A percentile compares a stretch with the other conserved stretches of the same genome.
Conservation (phyloP, 805 yeast genomes). For the Sungouiozyma intestinalis region DNA sequence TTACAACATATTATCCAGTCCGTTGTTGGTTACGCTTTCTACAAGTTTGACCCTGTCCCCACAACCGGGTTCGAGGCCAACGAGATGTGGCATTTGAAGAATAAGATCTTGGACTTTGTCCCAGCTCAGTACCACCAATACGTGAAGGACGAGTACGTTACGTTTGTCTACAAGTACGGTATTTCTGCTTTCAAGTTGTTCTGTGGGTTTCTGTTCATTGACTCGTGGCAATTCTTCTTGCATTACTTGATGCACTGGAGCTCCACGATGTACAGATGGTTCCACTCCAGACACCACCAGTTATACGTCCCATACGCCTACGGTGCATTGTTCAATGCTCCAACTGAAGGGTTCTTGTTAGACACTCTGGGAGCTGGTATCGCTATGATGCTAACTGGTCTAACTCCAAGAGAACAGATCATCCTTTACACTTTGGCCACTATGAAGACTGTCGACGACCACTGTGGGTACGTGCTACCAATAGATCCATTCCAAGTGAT, state of each 20-base stretch:
- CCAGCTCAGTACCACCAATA: conserved; percentile 18
- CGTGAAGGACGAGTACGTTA: conserved; percentile 39
- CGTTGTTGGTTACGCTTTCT: conserved; percentile 48
- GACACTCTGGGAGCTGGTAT: conserved; percentile 91
- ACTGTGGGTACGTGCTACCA: conserved; percentile 94
- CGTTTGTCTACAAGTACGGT: conserved; percentile 50
- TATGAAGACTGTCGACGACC: conserved; percentile 94
- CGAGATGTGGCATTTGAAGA: conserved; percentile 37
- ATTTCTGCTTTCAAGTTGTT: conserved; percentile 46
- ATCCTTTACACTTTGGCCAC: conserved; percentile 79
- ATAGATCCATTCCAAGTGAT: conserved; percentile 80
- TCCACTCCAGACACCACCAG: conserved; percentile 92
- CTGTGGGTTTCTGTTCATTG: conserved; percentile 65
- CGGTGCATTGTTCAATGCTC: conserved; percentile 92
- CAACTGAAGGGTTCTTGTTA: conserved; percentile 84
- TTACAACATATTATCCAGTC: conserved; percentile 82
- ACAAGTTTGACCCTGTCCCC: conserved; percentile 46
- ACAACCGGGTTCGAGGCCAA: conserved; percentile 41
- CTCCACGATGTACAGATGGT: conserved; percentile 60
- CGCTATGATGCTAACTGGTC: conserved; percentile 50
- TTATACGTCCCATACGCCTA: conserved; percentile 93
- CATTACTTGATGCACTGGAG: conserved; percentile 85
- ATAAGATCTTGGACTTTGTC: not conserved
- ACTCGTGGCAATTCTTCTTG: conserved; percentile 90
- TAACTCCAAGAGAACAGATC: conserved; percentile 69